Conservation (phyloP, 768 basidiomycete genomes). For the Lyophyllum semitale region DNA sequence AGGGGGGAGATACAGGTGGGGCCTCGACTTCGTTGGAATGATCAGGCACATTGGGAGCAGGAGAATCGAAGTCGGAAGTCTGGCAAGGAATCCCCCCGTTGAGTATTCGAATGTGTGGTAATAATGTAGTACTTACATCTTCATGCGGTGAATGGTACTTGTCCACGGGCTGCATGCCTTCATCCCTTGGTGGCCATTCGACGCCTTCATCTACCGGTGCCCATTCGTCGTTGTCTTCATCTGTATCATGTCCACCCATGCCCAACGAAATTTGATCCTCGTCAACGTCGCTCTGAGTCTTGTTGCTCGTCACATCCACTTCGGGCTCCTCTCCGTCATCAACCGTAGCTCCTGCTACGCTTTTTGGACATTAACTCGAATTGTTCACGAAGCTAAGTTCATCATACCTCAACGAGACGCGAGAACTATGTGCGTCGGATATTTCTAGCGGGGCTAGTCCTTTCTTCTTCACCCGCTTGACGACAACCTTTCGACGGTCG, state of each 20-base stretch:
- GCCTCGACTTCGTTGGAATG: not conserved
- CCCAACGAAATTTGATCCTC: not conserved
- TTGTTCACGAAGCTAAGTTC: not conserved
- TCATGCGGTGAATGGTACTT: not conserved
- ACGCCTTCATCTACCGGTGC: not conserved
- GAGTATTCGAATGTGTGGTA: not conserved
- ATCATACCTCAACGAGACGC: constrained; percentile 2
- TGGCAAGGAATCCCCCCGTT: not conserved
- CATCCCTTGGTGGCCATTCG: not conserved
- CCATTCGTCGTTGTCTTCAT: not conserved
- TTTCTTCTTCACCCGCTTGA: constrained; percentile 7
- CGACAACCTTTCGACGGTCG: constrained; percentile 6
- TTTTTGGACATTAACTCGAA: not conserved
- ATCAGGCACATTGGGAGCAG: not conserved
- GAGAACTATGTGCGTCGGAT: constrained; percentile 13
- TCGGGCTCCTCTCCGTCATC: not conserved
- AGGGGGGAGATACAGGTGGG: not conserved
- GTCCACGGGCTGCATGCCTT: not conserved
- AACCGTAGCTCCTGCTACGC: not conserved
- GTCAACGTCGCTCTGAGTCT: not conserved
- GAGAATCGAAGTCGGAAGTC: not conserved
- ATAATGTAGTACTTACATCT: not conserved
- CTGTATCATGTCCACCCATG: not conserved
- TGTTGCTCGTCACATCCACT: not conserved
- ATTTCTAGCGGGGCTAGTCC: constrained; percentile 11